A percentile compares a stretch with the other conserved stretches of the same genome.
These are phyloP conservation scores for Geotrichum histeridarum DNA, from an alignment of 1,139 yeast species.

Conservation along the genomic window DNA sequence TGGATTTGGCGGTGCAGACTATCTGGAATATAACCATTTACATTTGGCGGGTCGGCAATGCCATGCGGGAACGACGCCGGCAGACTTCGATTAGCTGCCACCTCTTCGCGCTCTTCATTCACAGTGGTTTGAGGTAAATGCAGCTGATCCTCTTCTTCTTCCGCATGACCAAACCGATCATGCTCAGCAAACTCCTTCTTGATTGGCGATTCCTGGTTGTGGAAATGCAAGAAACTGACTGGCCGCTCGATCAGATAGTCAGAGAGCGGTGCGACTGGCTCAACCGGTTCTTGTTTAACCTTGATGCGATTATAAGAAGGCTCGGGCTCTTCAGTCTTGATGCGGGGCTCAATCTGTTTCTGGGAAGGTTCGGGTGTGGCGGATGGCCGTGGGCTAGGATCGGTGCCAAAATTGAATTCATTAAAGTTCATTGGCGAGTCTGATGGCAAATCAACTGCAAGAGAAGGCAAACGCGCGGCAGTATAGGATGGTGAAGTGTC, in stretches of 20 bases:
- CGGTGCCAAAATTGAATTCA: neutral
- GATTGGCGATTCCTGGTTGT: neutral
- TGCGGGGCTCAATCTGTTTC: neutral
- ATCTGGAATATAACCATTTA: neutral
- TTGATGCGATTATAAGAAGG: neutral
- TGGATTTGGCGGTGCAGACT: constrained; percentile 2
- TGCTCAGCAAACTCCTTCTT: neutral
- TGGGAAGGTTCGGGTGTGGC: neutral
- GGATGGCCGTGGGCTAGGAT: neutral
- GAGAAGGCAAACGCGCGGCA: neutral
- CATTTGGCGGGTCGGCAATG: too few species aligned
- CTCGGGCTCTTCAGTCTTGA: neutral
- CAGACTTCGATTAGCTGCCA: too few species aligned
- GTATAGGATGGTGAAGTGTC: too few species aligned
- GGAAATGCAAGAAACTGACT: neutral
- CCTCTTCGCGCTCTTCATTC: too few species aligned
- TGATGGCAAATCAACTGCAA: neutral
- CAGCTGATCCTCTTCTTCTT: neutral
- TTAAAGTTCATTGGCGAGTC: constrained; percentile 7
- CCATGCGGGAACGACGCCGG: too few species aligned
- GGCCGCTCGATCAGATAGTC: constrained; percentile 5
- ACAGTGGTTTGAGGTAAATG: too few species aligned
- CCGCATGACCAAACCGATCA: neutral
- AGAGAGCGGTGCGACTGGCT: neutral
- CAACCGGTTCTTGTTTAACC: constrained; percentile 1